These are phyloP conservation scores for Leccinellum luteum DNA, from an alignment of 768 basidiomycete species.

Conservation along the genomic window DNA sequence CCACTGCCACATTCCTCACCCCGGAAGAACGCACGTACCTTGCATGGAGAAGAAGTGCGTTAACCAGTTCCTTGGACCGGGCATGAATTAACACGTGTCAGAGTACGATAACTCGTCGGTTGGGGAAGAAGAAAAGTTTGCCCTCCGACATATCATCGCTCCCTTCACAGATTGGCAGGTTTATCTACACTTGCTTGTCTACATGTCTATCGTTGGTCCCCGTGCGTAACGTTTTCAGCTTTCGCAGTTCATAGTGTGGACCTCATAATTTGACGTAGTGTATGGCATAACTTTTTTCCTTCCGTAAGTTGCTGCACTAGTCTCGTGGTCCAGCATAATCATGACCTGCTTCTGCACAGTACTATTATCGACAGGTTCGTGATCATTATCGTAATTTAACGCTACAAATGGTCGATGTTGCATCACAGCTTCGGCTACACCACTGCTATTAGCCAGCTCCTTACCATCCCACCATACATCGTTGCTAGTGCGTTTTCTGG, in stretches of 20 bases:
- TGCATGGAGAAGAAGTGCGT: slow-evolving; percentile 18
- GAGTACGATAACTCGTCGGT: slow-evolving; percentile 34
- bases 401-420: slow-evolving; percentile 2
- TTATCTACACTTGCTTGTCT: slow-evolving; percentile 10
- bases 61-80: slow-evolving; percentile 27
- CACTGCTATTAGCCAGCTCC: slow-evolving; percentile 55
- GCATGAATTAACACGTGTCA: slow-evolving; percentile 48
- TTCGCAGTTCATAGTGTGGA: neutral
- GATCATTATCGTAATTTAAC: neutral
- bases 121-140: slow-evolving; percentile 52
- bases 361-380: neutral
- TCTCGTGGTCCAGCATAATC: neutral
- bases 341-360: neutral
- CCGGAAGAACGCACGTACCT: slow-evolving; percentile 17
- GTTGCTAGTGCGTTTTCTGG: slow-evolving; percentile 48
- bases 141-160: slow-evolving; percentile 48
- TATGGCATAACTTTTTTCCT: slow-evolving; percentile 71
- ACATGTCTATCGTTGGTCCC: slow-evolving; percentile 54
- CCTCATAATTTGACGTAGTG: slow-evolving; percentile 35
- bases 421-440: slow-evolving; percentile 54
- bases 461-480: slow-evolving; percentile 68
- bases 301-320: slow-evolving; percentile 44
- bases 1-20: slow-evolving; percentile 17
- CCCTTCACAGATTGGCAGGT: slow-evolving; percentile 67
- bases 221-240: slow-evolving; percentile 38